Conservation (phyloP, 192 early-diverging fungal genomes). For the Linnemannia zychae region DNA sequence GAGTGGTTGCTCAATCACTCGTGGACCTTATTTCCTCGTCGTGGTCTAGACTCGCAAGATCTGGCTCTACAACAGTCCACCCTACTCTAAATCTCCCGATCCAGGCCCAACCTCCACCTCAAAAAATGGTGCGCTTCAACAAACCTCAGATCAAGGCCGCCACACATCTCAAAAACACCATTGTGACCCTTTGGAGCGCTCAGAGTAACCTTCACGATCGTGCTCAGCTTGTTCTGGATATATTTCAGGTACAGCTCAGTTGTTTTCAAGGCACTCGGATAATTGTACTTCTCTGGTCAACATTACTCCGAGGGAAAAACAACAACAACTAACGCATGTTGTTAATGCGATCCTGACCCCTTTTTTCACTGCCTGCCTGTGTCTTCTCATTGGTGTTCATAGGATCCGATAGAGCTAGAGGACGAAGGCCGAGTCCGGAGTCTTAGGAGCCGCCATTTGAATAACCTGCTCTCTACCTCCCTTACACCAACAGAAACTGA, state of each 20-base stretch:
- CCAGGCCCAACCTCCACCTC: slow-evolving; percentile 23
- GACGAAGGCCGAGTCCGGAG: slow-evolving; percentile 18
- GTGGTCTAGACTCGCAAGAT: slow-evolving; percentile 22
- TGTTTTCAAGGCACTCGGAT: not conserved
- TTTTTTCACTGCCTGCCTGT: slow-evolving; percentile 1
- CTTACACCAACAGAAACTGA: slow-evolving; percentile 6
- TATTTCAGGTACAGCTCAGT: slow-evolving; percentile 28
- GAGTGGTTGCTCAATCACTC: slow-evolving; percentile 18
- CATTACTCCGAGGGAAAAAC: not conserved
- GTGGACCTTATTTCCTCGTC: slow-evolving; percentile 19
- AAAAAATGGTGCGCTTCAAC: slow-evolving; percentile 2
- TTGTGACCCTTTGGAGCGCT: slow-evolving; percentile 33
- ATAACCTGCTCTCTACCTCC: slow-evolving; percentile 31
- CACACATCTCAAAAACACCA: slow-evolving; percentile 20
- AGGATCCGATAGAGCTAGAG: slow-evolving; percentile 42
- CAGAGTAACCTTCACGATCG: slow-evolving; percentile 37
- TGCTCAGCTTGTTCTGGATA: slow-evolving; percentile 32
- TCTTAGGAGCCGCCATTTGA: slow-evolving; percentile 43
- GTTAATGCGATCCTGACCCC: not conserved
- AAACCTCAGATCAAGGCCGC: slow-evolving; percentile 31
- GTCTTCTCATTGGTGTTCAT: not conserved
- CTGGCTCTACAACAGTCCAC: not conserved
- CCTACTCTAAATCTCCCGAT: slow-evolving; percentile 5
- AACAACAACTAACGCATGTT: not conserved
- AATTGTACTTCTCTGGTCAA: not conserved